Conservation (phyloP, 768 basidiomycete genomes). For the Asterophora lycoperdoides region DNA sequence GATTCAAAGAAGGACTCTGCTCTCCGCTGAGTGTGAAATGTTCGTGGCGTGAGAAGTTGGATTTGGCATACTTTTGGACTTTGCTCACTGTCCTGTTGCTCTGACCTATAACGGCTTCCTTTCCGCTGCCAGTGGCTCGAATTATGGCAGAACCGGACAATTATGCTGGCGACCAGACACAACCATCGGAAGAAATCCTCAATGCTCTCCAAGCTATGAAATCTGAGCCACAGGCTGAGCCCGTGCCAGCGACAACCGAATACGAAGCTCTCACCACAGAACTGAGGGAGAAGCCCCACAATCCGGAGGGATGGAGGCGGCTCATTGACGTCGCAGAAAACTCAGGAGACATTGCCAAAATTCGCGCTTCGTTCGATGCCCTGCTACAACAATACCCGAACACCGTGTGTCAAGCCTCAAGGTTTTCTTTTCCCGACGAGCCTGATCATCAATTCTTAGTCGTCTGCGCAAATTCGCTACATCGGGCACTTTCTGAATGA, state of each 20-base stretch:
- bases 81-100: background rate
- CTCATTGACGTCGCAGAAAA: slow-evolving; percentile 75
- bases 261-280: slow-evolving; percentile 61
- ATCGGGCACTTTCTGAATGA: slow-evolving; percentile 70
- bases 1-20: too few species aligned
- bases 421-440: slow-evolving; percentile 7
- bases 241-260: slow-evolving; percentile 51
- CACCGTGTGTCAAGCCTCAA: slow-evolving; percentile 59
- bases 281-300: slow-evolving; percentile 63
- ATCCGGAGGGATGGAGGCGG: slow-evolving; percentile 75
- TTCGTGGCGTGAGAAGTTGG: slow-evolving; percentile 5
- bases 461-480: slow-evolving; percentile 81
- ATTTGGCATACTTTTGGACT: background rate
- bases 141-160: slow-evolving; percentile 13
- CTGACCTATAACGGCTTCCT: slow-evolving; percentile 8
- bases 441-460: slow-evolving; percentile 38
- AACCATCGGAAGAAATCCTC: slow-evolving; percentile 33
- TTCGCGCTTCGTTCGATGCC: slow-evolving; percentile 78
- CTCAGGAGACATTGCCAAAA: slow-evolving; percentile 72
- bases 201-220: slow-evolving; percentile 27
- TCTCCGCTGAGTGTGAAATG: too few species aligned
- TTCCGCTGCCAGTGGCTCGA: slow-evolving; percentile 2
- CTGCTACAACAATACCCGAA: slow-evolving; percentile 87
- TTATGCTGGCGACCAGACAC: slow-evolving; percentile 26
- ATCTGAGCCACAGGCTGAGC: slow-evolving; percentile 23